These are phyloP conservation scores for Fraxinus xanthoxyloides DNA, from an alignment of 305 asterid genomes.

Conservation along the genomic window DNA sequence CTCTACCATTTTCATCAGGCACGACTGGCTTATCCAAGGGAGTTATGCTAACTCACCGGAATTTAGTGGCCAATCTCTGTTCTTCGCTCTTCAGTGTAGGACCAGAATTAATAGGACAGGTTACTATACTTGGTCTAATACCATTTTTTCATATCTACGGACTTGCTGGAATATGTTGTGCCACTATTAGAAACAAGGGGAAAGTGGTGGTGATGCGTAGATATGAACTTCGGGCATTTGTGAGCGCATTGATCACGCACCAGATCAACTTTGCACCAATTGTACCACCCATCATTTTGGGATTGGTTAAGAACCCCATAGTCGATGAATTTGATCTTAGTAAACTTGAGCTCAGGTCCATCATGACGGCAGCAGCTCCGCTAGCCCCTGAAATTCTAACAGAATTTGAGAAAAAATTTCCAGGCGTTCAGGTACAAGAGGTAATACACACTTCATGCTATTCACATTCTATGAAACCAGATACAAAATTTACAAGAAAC, in stretches of 20 bases:
- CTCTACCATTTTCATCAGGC: slow-evolving; percentile 95
- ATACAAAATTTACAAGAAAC: neutral
- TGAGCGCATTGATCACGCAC: slow-evolving; percentile 62
- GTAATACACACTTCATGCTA: slow-evolving; percentile 19
- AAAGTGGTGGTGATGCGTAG: slow-evolving; percentile 88
- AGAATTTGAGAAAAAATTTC: slow-evolving; percentile 73
- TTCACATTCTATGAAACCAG: neutral
- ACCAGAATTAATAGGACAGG: slow-evolving; percentile 74
- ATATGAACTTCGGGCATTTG: slow-evolving; percentile 67
- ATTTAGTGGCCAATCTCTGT: slow-evolving; percentile 83
- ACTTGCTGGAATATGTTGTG: slow-evolving; percentile 80
- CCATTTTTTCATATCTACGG: slow-evolving; percentile 95
- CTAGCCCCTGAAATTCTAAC: slow-evolving; percentile 78
- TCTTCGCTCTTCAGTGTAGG: slow-evolving; percentile 83
- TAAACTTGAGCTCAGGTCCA: slow-evolving; percentile 61
- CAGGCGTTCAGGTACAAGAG: slow-evolving; percentile 82
- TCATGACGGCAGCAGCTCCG: slow-evolving; percentile 98
- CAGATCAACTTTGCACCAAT: slow-evolving; percentile 86
- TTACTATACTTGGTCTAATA: slow-evolving; percentile 72
- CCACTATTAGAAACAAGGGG: slow-evolving; percentile 84
- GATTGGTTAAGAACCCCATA: slow-evolving; percentile 77
- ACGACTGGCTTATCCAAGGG: slow-evolving; percentile 93
- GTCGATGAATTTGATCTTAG: slow-evolving; percentile 76
- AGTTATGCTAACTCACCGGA: slow-evolving; percentile 87
- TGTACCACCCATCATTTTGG: slow-evolving; percentile 85